Evolutionary conservation across 345 rosid species (phyloP), one percentile per base, ranked within the genome.

Genomic region (Populus ilicifolia): DNA sequence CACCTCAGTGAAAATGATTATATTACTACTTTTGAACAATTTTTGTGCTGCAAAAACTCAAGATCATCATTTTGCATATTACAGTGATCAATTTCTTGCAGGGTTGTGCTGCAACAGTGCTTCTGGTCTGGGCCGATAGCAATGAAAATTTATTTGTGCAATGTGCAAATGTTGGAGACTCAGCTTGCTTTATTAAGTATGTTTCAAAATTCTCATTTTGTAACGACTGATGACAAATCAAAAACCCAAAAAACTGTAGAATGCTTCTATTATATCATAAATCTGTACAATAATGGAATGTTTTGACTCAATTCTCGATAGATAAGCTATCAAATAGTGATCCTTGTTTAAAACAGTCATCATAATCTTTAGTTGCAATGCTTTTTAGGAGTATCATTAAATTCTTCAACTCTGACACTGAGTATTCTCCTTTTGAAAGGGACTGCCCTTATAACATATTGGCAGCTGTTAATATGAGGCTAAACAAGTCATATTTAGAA

Each of bases 41-140:
- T 50, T n/a, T 74, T 33, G 46, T 27, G 68, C 8, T 29, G 7
- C 38, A 65, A 65, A 65, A 27, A 17, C 20, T 65, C 36, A 30
- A 23, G 44, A 64, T 17, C 36, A 71, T 70, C 33, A n/a, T 23
- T 33, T 50, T 66, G 48, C 75, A 30, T 29, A 27, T 63, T 14
- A 10, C 74, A 65, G 72, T 62, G 56, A 56, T 16, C 35, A 13
- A 36, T 77, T 77, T 54, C 59, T 68, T 88, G 78, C 92, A 94
- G 99, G 98, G 99, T 78, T 96, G 99, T 86, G 89, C 98, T 20
- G 97, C 97, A 80, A 94, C 99, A 1, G 76, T 91, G 80, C 99
- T 94, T 82, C 88, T 94, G 83, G 87, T 96, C 76, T 96, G 99
- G 99, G 79, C 79, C 46, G 89, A 84, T 76, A 82, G 70, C 65